Evolutionary conservation across 106 monocot species (phyloP).

Genomic region (Vanilla planifolia): DNA sequence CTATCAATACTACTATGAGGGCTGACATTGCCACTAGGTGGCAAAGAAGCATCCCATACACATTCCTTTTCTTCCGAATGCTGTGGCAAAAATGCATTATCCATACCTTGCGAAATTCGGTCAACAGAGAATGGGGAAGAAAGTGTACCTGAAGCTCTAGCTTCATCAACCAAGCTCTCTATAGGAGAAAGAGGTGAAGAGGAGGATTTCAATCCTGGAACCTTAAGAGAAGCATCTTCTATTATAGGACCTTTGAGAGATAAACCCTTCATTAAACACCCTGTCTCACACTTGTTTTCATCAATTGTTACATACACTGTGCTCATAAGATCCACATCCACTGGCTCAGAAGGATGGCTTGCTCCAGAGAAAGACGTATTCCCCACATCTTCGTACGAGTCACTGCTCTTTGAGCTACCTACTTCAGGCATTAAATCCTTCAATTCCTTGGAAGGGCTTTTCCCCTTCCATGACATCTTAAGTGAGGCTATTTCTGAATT

Average conservation of each 20-base stretch:
- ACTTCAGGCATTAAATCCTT: slow-evolving; percentile 28
- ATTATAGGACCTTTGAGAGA: slow-evolving; percentile 49
- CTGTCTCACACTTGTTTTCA: slow-evolving; percentile 36
- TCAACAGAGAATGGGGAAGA: slow-evolving; percentile 29
- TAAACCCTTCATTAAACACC: slow-evolving; percentile 40
- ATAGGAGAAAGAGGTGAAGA: slow-evolving; percentile 8
- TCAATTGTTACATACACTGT: slow-evolving; percentile 70
- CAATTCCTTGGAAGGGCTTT: slow-evolving; percentile 21
- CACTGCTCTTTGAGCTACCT: slow-evolving; percentile 35
- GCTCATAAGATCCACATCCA: slow-evolving; percentile 76
- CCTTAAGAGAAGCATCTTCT: slow-evolving; percentile 59
- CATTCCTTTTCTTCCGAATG: slow-evolving; percentile 71
- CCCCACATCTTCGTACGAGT: slow-evolving; percentile 46
- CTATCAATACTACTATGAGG: slow-evolving; percentile 83
- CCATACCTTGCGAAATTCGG: slow-evolving; percentile 24
- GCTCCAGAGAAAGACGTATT: slow-evolving; percentile 67
- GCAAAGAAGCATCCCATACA: slow-evolving; percentile 85
- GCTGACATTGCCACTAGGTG: slow-evolving; percentile 83
- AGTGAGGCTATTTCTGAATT: slow-evolving; percentile 11
- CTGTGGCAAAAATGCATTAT: slow-evolving; percentile 19
- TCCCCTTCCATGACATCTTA: slow-evolving; percentile 35
- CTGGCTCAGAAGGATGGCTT: slow-evolving; percentile 86
- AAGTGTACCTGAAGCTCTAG: slow-evolving; percentile 8
- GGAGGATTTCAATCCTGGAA: slow-evolving; percentile 34
- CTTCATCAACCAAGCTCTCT: slow-evolving; percentile 37